A percentile compares a stretch with the other conserved stretches of the same genome.
phyloP scores from a whole-genome alignment of 805 yeast species.

The Cyberlindnera subsufficiens region DNA sequence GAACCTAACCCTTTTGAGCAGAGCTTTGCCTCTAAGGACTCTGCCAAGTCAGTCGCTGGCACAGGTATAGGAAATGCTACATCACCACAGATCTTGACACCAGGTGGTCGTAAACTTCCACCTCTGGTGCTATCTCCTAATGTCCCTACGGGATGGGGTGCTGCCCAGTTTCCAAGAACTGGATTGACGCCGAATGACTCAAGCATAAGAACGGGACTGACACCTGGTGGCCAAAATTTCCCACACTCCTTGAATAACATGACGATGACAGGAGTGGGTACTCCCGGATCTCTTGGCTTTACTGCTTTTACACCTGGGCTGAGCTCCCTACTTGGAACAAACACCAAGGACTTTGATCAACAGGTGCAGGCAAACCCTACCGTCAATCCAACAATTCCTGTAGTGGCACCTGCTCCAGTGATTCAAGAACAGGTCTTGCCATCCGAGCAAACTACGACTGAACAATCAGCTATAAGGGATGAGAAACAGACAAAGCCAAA shows the following conservation, averaged over 20 bases:
- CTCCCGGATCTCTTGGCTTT: constrained; percentile 20
- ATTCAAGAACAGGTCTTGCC: too few relatives aligned
- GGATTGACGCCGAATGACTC: constrained; percentile 79
- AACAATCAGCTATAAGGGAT: neutral
- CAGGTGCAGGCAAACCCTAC: constrained; percentile 9
- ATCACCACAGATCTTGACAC: constrained; percentile 46
- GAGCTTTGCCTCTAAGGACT: constrained; percentile 72
- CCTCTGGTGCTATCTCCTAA: constrained; percentile 31
- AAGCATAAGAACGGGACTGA: constrained; percentile 61
- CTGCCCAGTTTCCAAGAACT: constrained; percentile 29
- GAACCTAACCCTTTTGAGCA: constrained; percentile 96
- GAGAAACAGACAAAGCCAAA: neutral
- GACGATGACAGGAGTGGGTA: constrained; percentile 17
- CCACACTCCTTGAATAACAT: constrained; percentile 34
- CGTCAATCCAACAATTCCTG: neutral
- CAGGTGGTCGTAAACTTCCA: constrained; percentile 53
- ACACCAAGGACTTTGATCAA: constrained; percentile 12
- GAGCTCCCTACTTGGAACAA: constrained; percentile 20
- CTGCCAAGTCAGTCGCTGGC: constrained; percentile 1
- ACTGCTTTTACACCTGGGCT: constrained; percentile 32
- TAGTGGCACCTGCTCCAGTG: too few relatives aligned
- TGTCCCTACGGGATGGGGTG: constrained; percentile 19
- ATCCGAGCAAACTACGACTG: neutral
- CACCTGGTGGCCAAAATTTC: constrained; percentile 53
- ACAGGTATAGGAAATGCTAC: constrained; percentile 23